A percentile compares a stretch with the other conserved stretches of the same genome.
phyloP scores from a whole-genome alignment of 2,329 filamentous ascomycete species.

The Fusarium vanettenii region DNA sequence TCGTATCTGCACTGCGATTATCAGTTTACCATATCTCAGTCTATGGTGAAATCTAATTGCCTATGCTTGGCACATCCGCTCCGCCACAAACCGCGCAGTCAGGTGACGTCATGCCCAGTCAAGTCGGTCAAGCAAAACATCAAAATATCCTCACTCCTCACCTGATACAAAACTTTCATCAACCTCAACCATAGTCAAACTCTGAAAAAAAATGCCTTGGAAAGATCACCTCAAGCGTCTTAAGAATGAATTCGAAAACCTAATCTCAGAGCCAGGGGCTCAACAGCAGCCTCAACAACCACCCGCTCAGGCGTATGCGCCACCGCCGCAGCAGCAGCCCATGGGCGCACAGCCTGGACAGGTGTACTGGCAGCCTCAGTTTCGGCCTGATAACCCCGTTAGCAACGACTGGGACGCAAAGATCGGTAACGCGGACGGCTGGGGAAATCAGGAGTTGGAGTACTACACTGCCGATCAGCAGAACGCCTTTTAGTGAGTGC shows the following conservation, averaged over 20 bases:
- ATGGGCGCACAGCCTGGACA: constrained; percentile 17
- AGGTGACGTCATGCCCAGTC: constrained; percentile 13
- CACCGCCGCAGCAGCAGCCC: constrained; percentile 37
- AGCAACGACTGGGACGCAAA: constrained; percentile 65
- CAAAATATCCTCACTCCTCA: not conserved
- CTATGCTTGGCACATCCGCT: not conserved
- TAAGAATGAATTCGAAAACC: constrained; percentile 52
- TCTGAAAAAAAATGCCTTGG: constrained; percentile 47
- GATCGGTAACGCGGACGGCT: constrained; percentile 66
- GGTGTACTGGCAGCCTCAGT: constrained; percentile 65
- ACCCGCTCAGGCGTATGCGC: constrained; percentile 33
- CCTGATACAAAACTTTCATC: not conserved
- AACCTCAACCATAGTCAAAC: not conserved
- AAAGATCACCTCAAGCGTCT: constrained; percentile 53
- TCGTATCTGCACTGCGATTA: not conserved
- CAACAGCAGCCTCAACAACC: constrained; percentile 38
- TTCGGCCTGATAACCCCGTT: constrained; percentile 59
- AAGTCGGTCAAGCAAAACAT: not conserved
- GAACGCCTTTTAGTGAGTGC: constrained; percentile 65
- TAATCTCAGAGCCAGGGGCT: constrained; percentile 45
- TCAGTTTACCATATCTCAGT: not conserved
- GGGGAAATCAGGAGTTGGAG: constrained; percentile 71
- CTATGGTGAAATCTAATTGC: not conserved
- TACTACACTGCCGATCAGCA: constrained; percentile 62
- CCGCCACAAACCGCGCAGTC: constrained; percentile 4